phyloP scores from a whole-genome alignment of 306 rosid species.

The Fagus sylvatica region DNA sequence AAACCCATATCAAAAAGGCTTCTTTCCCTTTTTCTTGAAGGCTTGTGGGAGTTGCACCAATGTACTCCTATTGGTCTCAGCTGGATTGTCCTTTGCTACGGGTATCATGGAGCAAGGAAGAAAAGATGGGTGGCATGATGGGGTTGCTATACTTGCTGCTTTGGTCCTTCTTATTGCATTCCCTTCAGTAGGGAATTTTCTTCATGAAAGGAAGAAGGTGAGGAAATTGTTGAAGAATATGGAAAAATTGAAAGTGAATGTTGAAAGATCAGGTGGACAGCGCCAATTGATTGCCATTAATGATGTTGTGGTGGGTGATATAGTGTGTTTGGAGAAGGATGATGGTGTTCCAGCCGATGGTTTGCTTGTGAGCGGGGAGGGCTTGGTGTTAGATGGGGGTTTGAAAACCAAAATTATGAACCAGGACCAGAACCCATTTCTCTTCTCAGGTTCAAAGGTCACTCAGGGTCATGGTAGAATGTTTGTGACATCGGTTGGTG shows the following conservation, averaged over 20 bases:
- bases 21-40: conserved; percentile 22
- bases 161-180: conserved; percentile 34
- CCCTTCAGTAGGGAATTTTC: conserved; percentile 33
- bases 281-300: not conserved
- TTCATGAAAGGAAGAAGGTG: conserved; percentile 23
- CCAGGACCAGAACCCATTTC: conserved; percentile 44
- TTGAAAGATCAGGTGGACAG: conserved; percentile 28
- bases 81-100: conserved; percentile 42
- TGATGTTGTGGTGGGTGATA: conserved; percentile 47
- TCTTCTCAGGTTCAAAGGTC: conserved; percentile 53
- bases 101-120: conserved; percentile 48
- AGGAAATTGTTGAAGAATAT: conserved; percentile 28
- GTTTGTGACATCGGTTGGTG: conserved; percentile 50
- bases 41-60: conserved; percentile 37
- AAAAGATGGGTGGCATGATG: conserved; percentile 61
- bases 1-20: conserved; percentile 1
- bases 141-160: conserved; percentile 40
- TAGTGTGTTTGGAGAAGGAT: conserved; percentile 33
- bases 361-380: conserved; percentile 28
- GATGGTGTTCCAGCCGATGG: conserved; percentile 67
- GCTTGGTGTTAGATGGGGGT: conserved; percentile 34
- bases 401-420: conserved; percentile 15
- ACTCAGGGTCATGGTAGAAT: conserved; percentile 46
- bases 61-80: conserved; percentile 36
- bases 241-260: conserved; percentile 24